Evolutionary conservation across 208 protist species (phyloP).

Genomic region (Naegleria lovaniensis): DNA sequence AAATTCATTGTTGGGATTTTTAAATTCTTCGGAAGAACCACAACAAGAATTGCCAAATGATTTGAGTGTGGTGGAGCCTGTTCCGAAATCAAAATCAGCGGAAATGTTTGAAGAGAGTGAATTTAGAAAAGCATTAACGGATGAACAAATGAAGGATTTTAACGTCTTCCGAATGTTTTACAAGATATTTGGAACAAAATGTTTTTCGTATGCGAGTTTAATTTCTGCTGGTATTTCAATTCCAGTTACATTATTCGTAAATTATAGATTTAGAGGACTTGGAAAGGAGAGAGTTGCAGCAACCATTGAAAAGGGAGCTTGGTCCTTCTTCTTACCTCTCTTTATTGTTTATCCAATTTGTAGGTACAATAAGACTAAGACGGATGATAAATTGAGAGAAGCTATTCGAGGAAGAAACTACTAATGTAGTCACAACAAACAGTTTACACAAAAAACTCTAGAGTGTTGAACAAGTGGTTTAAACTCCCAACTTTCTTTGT

Average conservation of each 20-base stretch:
- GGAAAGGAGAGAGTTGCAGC: background rate
- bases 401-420: background rate
- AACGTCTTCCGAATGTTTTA: background rate
- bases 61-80: background rate
- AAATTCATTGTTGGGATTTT: background rate
- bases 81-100: background rate
- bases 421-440: no score
- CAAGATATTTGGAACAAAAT: background rate
- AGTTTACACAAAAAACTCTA: no score
- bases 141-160: slow-evolving; percentile 8
- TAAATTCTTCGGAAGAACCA: background rate
- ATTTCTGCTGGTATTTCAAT: background rate
- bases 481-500: no score
- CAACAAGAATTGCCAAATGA: background rate
- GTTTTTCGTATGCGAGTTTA: background rate
- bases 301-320: background rate
- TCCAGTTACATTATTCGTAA: background rate
- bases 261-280: background rate
- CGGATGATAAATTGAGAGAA: background rate
- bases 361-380: background rate
- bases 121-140: background rate
- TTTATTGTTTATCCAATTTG: slow-evolving; percentile 3
- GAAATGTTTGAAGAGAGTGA: background rate
- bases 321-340: background rate
- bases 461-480: no score